phyloP scores from a whole-genome alignment of 768 basidiomycete species.

The Tricholoma furcatifolium region DNA sequence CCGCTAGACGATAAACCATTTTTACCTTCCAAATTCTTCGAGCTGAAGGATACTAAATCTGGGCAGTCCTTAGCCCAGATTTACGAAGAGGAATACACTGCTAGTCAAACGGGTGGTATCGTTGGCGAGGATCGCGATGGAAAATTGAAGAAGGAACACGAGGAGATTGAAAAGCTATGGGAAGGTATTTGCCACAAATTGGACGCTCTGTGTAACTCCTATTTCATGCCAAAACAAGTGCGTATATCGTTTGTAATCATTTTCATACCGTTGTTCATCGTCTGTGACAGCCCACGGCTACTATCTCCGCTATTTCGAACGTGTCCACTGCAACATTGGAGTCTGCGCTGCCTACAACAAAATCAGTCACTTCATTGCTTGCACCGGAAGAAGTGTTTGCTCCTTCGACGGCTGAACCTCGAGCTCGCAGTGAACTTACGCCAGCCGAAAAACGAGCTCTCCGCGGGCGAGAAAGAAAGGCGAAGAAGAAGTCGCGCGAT shows the following conservation, averaged over 20 bases:
- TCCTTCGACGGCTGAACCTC: conserved; percentile 52
- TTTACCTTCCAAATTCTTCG: conserved; percentile 85
- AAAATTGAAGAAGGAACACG: conserved; percentile 85
- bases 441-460: conserved; percentile 77
- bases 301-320: conserved; percentile 82
- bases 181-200: conserved; percentile 83
- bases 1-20: conserved; percentile 83
- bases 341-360: conserved; percentile 84
- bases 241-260: conserved; percentile 22
- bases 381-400: conserved; percentile 92
- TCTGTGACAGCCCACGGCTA: conserved; percentile 73
- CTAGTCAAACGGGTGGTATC: conserved; percentile 55
- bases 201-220: conserved; percentile 92
- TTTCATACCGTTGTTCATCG: background rate
- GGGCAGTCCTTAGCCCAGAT: conserved; percentile 90
- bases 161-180: conserved; percentile 82
- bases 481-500: conserved; percentile 66
- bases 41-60: conserved; percentile 87
- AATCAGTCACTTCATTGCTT: conserved; percentile 74
- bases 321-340: conserved; percentile 81
- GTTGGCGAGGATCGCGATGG: conserved; percentile 79
- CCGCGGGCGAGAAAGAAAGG: conserved; percentile 68
- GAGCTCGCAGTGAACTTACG: conserved; percentile 77
- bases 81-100: conserved; percentile 90
- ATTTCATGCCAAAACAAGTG: conserved; percentile 94